phyloP scores from a whole-genome alignment of 2,329 filamentous ascomycete genomes.

The Colletotrichum lindemuthianum region DNA sequence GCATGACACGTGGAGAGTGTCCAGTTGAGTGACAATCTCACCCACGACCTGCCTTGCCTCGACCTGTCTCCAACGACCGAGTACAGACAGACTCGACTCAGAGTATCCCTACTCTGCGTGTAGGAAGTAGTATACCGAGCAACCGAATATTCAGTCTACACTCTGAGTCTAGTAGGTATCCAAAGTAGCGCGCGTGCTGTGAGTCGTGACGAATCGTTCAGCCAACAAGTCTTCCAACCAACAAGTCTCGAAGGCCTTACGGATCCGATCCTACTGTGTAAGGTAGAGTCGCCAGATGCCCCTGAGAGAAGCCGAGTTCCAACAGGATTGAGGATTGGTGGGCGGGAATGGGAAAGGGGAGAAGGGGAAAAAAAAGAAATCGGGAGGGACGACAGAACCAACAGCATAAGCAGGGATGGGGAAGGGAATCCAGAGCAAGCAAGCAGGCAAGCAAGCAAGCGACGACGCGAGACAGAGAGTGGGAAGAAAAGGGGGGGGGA shows the following conservation, averaged over 20 bases:
- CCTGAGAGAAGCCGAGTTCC: not conserved
- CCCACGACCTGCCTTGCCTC: too few species aligned
- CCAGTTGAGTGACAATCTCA: not conserved
- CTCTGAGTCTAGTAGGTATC: too few species aligned
- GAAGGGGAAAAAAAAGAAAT: not conserved
- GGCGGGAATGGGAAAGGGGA: not conserved
- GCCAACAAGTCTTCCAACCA: too few species aligned
- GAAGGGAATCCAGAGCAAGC: not conserved
- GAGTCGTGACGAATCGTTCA: too few species aligned
- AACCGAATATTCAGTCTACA: too few species aligned
- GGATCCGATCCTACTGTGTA: too few species aligned
- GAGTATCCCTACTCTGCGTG: too few species aligned
- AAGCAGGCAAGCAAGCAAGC: not conserved
- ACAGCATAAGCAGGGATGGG: constrained; percentile 7
- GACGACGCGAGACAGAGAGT: not conserved
- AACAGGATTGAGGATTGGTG: not conserved
- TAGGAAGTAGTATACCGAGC: too few species aligned
- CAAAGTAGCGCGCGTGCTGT: too few species aligned
- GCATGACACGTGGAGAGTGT: constrained; percentile 24
- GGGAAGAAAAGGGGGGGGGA: not conserved
- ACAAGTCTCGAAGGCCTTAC: too few species aligned
- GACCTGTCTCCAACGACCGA: not conserved
- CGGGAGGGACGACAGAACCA: constrained; percentile 2
- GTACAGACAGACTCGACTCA: too few species aligned
- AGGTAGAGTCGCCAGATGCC: too few species aligned